phyloP scores from a whole-genome alignment of 495 filamentous ascomycete species.

The Sphaerosporella brunnea region DNA sequence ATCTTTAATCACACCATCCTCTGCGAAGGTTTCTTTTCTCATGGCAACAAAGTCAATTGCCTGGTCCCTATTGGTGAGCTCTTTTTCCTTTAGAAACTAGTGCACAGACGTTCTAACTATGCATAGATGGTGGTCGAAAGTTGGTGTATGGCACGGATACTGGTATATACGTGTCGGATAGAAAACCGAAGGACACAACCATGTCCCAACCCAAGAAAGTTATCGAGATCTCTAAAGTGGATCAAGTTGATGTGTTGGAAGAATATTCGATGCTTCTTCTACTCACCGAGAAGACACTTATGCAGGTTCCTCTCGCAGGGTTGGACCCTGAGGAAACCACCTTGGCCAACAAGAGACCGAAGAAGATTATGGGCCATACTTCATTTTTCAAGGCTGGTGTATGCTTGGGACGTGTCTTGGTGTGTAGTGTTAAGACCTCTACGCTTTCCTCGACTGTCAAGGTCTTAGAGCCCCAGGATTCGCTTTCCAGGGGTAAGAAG shows the following conservation, averaged over 20 bases:
- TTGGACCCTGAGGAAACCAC: conserved; percentile 59
- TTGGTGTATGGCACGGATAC: conserved; percentile 83
- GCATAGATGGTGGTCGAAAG: conserved; percentile 77
- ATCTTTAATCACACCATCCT: conserved; percentile 84
- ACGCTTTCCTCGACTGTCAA: conserved; percentile 88
- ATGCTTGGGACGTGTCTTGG: conserved; percentile 80
- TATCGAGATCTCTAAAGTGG: conserved; percentile 71
- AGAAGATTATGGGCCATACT: conserved; percentile 91
- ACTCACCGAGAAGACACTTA: conserved; percentile 78
- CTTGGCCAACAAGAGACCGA: conserved; percentile 62
- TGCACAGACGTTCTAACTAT: conserved; percentile 7
- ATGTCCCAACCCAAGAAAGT: conserved; percentile 58
- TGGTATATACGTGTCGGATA: conserved; percentile 80
- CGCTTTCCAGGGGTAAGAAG: conserved; percentile 69
- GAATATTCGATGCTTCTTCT: conserved; percentile 83
- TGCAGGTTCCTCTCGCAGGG: conserved; percentile 72
- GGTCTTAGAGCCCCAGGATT: conserved; percentile 91
- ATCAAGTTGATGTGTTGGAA: conserved; percentile 89
- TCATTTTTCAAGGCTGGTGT: conserved; percentile 97
- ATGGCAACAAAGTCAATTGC: conserved; percentile 73
- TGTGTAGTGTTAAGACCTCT: conserved; percentile 84
- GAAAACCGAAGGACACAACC: conserved; percentile 61
- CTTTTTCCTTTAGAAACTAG: conserved; percentile 26
- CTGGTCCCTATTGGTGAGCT: conserved; percentile 68
- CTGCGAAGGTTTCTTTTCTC: conserved; percentile 66